Conservation (phyloP, 495 filamentous ascomycete genomes). For the Saxophila tyrrhenica region DNA sequence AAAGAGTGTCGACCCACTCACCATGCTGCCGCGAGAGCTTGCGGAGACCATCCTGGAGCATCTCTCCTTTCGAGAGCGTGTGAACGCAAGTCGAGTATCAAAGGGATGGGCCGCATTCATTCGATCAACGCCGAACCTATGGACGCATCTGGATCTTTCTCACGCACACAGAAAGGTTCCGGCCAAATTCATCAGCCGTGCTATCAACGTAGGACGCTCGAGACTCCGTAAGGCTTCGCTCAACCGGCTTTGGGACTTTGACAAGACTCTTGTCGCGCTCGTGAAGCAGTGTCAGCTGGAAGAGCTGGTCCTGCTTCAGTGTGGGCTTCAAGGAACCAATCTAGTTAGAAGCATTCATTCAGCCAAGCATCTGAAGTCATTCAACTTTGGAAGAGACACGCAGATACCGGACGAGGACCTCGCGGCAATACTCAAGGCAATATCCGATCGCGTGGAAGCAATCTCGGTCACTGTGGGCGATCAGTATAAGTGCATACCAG, state of each 20-base stretch:
- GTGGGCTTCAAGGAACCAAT: constrained; percentile 4
- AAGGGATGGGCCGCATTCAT: constrained; percentile 42
- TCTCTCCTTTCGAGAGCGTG: constrained; percentile 27
- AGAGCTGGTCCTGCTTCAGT: constrained; percentile 3
- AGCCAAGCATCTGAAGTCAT: constrained; percentile 2
- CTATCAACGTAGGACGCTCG: constrained; percentile 11
- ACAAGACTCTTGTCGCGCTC: constrained; percentile 9
- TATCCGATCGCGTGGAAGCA: background rate
- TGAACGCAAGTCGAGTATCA: constrained; percentile 41
- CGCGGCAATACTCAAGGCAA: background rate
- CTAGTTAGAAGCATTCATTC: background rate
- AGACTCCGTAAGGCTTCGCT: constrained; percentile 12
- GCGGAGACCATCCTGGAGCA: constrained; percentile 26
- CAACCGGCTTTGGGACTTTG: constrained; percentile 7
- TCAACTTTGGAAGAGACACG: background rate
- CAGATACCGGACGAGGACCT: background rate
- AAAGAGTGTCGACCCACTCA: constrained; percentile 26
- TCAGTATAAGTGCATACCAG: too few species aligned
- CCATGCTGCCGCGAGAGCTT: constrained; percentile 25
- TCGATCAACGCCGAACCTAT: constrained; percentile 34
- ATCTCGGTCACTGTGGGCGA: background rate
- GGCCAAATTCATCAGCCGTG: constrained; percentile 13
- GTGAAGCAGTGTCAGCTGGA: constrained; percentile 5
- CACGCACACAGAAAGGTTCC: constrained; percentile 28
- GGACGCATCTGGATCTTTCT: constrained; percentile 43